A percentile compares a stretch with the other conserved stretches of the same genome.
phyloP scores from a whole-genome alignment of 2,329 filamentous ascomycete species.

The Didymella pomorum region DNA sequence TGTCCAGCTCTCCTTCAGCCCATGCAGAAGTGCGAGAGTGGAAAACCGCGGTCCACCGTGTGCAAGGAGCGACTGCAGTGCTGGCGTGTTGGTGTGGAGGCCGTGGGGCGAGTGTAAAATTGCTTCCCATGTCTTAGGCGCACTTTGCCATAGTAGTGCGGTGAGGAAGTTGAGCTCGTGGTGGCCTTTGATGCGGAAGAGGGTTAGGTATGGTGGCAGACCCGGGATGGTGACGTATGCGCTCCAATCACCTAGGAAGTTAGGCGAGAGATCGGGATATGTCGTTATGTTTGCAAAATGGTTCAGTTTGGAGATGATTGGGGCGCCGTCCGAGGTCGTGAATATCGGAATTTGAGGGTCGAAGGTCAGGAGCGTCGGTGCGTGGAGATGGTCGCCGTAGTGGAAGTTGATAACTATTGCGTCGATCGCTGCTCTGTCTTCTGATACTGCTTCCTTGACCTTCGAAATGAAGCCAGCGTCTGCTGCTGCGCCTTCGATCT shows the following conservation, averaged over 20 bases:
- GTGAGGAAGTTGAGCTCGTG: constrained; percentile 21
- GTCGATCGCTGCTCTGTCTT: background rate
- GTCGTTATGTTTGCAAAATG: background rate
- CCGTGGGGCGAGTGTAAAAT: constrained; percentile 20
- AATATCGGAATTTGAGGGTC: background rate
- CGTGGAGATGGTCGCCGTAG: background rate
- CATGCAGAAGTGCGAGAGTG: constrained; percentile 15
- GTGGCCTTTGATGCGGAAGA: constrained; percentile 17
- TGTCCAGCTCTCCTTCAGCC: constrained; percentile 16
- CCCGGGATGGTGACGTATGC: background rate
- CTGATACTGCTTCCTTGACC: too few species aligned
- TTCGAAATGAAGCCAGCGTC: background rate
- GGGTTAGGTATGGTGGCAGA: constrained; percentile 14
- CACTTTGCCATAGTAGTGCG: background rate
- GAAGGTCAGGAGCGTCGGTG: background rate
- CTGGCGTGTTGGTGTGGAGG: constrained; percentile 8
- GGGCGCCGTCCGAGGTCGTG: background rate
- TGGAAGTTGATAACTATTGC: background rate
- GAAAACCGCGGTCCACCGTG: background rate
- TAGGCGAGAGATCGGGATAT: background rate
- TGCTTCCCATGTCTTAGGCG: constrained; percentile 5
- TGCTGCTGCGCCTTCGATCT: background rate
- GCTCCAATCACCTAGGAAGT: background rate
- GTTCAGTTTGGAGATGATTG: background rate
- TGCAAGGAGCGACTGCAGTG: constrained; percentile 16